Percentiles rank a stretch among this genome's conserved stretches.
Evolutionary conservation across 139 green algal genomes (phyloP).

Genomic region (Tetraselmis chui): DNA sequence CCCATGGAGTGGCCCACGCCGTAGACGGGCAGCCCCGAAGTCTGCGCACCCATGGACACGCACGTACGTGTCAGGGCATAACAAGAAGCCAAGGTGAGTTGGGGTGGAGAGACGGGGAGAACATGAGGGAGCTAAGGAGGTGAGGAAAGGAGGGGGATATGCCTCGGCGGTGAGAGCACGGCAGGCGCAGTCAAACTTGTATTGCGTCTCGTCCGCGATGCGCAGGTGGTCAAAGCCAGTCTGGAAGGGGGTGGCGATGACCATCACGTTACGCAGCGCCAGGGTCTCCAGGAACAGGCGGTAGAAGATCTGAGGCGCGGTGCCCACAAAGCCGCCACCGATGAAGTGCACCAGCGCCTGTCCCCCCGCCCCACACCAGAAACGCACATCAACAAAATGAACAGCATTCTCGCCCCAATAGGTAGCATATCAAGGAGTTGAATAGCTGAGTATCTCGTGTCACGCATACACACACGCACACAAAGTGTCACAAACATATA

Average conservation of each 20-base stretch:
- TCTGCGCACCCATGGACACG: constrained; percentile 10
- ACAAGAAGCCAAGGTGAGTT: not conserved
- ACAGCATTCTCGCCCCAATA: no score
- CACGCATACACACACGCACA: no score
- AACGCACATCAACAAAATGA: no score
- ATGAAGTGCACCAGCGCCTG: constrained; percentile 84
- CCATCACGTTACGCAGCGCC: constrained; percentile 55
- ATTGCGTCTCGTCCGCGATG: constrained; percentile 81
- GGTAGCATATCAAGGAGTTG: no score
- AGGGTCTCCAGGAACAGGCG: constrained; percentile 70
- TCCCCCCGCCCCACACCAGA: no score
- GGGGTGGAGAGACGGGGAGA: not conserved
- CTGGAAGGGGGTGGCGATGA: constrained; percentile 71
- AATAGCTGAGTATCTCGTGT: no score
- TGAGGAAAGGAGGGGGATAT: not conserved
- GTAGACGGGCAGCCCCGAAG: constrained; percentile 58
- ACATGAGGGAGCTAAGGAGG: not conserved
- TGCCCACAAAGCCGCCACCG: constrained; percentile 86
- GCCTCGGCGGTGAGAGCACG: constrained; percentile 33
- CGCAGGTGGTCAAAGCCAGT: constrained; percentile 85
- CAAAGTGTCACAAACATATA: no score
- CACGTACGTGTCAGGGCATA: not conserved
- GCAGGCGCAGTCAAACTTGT: constrained; percentile 70
- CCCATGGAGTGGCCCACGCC: constrained; percentile 87
- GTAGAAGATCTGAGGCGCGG: constrained; percentile 78